phyloP scores from a whole-genome alignment of 2,329 filamentous ascomycete genomes.

The Claviceps monticola region DNA sequence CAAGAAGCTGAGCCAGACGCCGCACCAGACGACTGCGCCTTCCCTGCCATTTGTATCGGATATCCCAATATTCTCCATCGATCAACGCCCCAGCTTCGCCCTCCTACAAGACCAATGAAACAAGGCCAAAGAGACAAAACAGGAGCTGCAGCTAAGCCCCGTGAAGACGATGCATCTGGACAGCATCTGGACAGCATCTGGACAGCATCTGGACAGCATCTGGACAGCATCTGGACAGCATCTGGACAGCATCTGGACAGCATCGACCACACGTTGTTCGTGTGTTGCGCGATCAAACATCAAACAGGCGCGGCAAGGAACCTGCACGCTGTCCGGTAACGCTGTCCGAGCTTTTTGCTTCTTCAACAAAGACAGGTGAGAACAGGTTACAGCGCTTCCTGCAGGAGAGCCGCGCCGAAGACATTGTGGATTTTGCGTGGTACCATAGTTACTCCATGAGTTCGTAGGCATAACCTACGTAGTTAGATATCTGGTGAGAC shows the following conservation, averaged over 20 bases:
- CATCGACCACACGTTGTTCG: background rate
- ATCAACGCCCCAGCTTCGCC: background rate
- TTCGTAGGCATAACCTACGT: no score
- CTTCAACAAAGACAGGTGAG: background rate
- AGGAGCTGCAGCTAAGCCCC: no score
- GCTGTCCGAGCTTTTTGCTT: background rate
- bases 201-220: no score
- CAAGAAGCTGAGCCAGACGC: conserved; percentile 3
- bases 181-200: no score
- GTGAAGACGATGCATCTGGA: no score
- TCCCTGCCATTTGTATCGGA: conserved; percentile 1
- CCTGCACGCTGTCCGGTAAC: background rate
- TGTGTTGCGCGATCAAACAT: background rate
- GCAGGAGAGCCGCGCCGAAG: no score
- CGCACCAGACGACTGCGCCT: background rate
- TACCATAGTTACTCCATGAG: no score
- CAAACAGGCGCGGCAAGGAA: background rate
- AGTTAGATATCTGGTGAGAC: background rate
- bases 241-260: no score
- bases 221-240: no score
- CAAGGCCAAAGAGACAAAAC: no score
- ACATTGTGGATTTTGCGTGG: no score
- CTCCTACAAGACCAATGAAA: background rate
- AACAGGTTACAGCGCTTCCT: background rate
- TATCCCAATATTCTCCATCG: background rate